Evolutionary conservation across 73 alveolate species (phyloP).

Genomic region (Diophrys appendiculata): DNA sequence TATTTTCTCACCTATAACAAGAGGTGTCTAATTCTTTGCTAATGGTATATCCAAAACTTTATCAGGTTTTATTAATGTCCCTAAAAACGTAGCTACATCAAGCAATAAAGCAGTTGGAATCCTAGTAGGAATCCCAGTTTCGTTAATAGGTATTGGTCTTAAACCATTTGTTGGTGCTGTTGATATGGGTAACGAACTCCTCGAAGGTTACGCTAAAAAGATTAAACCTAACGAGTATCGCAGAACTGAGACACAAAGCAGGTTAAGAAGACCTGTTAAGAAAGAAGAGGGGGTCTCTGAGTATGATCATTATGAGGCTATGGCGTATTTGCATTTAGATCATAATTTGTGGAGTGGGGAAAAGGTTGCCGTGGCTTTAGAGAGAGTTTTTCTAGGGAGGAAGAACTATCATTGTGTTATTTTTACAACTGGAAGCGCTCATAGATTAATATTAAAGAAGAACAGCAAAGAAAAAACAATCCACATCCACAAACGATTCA

Average conservation of each 20-base stretch:
- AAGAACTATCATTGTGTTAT: too few species aligned
- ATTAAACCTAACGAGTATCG: constrained; percentile 9
- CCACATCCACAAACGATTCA: too few species aligned
- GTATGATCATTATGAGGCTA: neutral
- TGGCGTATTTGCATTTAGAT: too few species aligned
- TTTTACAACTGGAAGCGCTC: too few species aligned
- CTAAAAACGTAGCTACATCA: neutral
- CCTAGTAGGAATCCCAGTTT: constrained; percentile 3
- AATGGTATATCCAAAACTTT: neutral
- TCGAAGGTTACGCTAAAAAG: constrained; percentile 6
- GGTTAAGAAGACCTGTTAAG: neutral
- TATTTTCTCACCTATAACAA: neutral
- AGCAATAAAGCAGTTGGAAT: neutral
- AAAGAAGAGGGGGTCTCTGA: neutral
- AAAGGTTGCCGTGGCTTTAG: too few species aligned
- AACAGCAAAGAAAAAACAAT: too few species aligned
- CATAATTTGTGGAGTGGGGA: too few species aligned
- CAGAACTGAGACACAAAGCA: neutral
- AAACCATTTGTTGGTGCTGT: neutral
- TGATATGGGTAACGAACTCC: neutral
- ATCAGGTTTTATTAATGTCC: neutral
- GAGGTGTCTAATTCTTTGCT: neutral
- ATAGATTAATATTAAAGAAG: too few species aligned
- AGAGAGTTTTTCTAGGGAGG: too few species aligned
- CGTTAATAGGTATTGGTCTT: neutral